phyloP scores from a whole-genome alignment of 2,329 filamentous ascomycete species.

The Fusarium staphyleae region DNA sequence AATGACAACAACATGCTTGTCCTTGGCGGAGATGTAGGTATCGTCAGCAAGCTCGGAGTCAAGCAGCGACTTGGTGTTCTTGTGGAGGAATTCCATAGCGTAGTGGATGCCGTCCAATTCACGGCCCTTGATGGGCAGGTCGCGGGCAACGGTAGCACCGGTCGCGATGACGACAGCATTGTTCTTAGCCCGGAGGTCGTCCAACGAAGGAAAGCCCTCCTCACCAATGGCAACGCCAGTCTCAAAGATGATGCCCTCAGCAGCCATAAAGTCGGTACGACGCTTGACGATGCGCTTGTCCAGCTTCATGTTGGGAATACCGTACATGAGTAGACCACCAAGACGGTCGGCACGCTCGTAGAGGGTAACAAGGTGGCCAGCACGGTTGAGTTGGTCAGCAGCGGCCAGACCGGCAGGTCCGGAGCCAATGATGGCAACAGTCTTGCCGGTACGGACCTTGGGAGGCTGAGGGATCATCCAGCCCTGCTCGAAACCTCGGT shows the following conservation, averaged over 20 bases:
- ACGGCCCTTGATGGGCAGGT: constrained; percentile 88
- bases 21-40: constrained; percentile 91
- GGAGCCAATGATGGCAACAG: constrained; percentile 86
- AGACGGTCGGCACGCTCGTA: constrained; percentile 92
- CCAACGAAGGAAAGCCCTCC: constrained; percentile 66
- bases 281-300: constrained; percentile 98
- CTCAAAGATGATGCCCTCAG: constrained; percentile 85
- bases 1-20: constrained; percentile 95
- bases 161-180: constrained; percentile 92
- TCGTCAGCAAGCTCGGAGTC: constrained; percentile 87
- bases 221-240: constrained; percentile 81
- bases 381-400: constrained; percentile 93
- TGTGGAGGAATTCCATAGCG: constrained; percentile 96
- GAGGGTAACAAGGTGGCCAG: constrained; percentile 86
- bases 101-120: constrained; percentile 91
- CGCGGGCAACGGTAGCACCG: constrained; percentile 90
- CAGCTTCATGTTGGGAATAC: constrained; percentile 99
- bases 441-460: constrained; percentile 84
- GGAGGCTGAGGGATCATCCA: constrained; percentile 93
- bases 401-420: constrained; percentile 89
- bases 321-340: constrained; percentile 96
- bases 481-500: constrained; percentile 96
- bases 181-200: constrained; percentile 74
- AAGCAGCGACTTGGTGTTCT: constrained; percentile 96
- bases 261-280: constrained; percentile 92